Base-by-base conservation (phyloP, 2,329 filamentous ascomycete genomes). In the Aspergillus terreus region DNA sequence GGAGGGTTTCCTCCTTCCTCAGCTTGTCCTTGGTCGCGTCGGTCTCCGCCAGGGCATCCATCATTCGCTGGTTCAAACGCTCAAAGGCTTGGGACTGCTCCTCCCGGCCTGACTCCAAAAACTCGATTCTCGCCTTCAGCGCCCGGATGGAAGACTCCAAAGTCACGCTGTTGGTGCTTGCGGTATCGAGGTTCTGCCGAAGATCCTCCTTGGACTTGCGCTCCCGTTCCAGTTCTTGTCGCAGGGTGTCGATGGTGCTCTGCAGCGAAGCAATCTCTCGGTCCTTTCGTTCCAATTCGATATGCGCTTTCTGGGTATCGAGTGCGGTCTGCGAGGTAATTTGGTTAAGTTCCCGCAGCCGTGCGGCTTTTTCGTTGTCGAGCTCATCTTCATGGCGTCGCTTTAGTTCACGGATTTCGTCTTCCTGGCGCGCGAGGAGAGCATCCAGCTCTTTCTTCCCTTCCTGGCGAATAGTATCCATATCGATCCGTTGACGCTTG, bases 91-190 rank as follows among this genome's bases (percentile, higher is more conserved):
- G 83, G 1, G 91, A 94, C 63, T 96, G 91, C 12, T 90, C 88
- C 70, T 95, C 89, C 69, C 84, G 91, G 63, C 91, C 90, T 0
- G 90, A 94, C 68, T 96, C 90, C 15, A 96, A 82, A 65, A 95
- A 95, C 58, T 92, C 86, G 52, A 95, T 88, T 61, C 92, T 88
- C 2, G 89, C 88, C 59, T 86, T 83, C 57, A 95, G 80, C 3
- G 86, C 87, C 56, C 86, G 84, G 57, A 88, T 85, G 21, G 87
- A 84, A 33, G 84, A 85, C 59, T 96, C 90, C 10, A 96, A 76
- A 0, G 82, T 82, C 10, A 84, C 76, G 51, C 83, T 84, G 38
- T 83, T 82, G 7, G 78, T 77, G 4, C 82, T 79, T 6, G 82
- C 76, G 36, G 85, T 83, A 4, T 80, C 76, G 15, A 88, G 66